These are phyloP conservation scores for Abrus precatorius DNA, from an alignment of 306 rosid species.

Conservation along the genomic window DNA sequence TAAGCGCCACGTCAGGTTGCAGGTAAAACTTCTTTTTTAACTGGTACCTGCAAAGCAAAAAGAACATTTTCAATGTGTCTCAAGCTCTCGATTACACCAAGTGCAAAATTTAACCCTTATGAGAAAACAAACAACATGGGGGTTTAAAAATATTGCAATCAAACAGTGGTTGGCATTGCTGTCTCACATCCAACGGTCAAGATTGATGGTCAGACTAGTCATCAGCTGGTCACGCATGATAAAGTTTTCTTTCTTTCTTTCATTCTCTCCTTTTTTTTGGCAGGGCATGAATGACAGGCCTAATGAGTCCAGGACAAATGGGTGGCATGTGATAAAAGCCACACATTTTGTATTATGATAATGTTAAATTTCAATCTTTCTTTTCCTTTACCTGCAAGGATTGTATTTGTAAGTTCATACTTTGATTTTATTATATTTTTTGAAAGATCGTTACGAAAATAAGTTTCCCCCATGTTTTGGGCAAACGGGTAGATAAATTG, in stretches of 20 bases:
- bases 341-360: conserved; percentile 39
- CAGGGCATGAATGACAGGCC: conserved; percentile 48
- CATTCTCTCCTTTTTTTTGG: conserved; percentile 36
- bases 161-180: neutral
- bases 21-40: conserved; percentile 41
- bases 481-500: conserved; percentile 10
- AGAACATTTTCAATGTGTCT: conserved; percentile 55
- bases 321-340: conserved; percentile 53
- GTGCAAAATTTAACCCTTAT: neutral
- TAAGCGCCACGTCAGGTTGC: conserved; percentile 42
- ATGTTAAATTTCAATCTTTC: conserved; percentile 19
- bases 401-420: neutral
- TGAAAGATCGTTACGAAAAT: neutral
- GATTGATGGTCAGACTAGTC: conserved; percentile 37
- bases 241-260: conserved; percentile 42
- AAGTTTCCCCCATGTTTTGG: conserved; percentile 13
- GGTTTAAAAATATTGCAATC: conserved; percentile 19
- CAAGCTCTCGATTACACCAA: neutral
- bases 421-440: neutral
- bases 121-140: conserved; percentile 1
- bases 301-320: conserved; percentile 44
- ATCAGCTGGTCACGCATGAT: conserved; percentile 42
- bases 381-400: conserved; percentile 27
- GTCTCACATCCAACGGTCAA: conserved; percentile 37
- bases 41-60: conserved; percentile 30